Evolutionary conservation across 1,139 yeast genomes (phyloP).

Genomic region (Suhomyces bribrorum): DNA sequence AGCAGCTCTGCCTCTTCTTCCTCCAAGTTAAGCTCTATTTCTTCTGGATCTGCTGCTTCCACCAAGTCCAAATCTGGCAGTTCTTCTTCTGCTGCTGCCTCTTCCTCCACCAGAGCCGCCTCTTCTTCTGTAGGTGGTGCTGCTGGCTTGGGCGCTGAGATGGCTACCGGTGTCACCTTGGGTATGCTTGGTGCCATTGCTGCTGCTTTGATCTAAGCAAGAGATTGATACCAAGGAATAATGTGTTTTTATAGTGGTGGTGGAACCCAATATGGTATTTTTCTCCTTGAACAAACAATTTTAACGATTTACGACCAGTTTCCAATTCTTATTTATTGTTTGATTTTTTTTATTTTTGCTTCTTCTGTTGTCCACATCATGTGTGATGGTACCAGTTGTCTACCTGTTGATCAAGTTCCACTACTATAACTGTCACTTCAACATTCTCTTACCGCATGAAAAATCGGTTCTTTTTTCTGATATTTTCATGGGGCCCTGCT

Average conservation of each 20-base stretch:
- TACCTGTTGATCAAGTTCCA: constrained; percentile 10
- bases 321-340: constrained; percentile 8
- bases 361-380: constrained; percentile 7
- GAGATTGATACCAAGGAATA: not conserved
- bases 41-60: too few species aligned
- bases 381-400: constrained; percentile 9
- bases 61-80: constrained; percentile 18
- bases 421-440: not conserved
- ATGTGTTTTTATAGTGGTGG: constrained; percentile 6
- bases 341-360: constrained; percentile 6
- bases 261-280: constrained; percentile 2
- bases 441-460: not conserved
- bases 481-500: not conserved
- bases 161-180: constrained; percentile 40
- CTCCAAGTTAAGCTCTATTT: constrained; percentile 19
- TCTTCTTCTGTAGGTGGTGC: constrained; percentile 32
- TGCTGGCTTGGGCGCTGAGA: constrained; percentile 32
- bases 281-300: constrained; percentile 6
- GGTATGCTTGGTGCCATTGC: constrained; percentile 54
- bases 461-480: not conserved
- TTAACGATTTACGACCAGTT: constrained; percentile 8
- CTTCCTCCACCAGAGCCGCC: constrained; percentile 11
- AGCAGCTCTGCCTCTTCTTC: constrained; percentile 21
- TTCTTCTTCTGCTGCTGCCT: constrained; percentile 11
- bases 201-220: constrained; percentile 47